Evolutionary conservation across 2,329 filamentous ascomycete species (phyloP).

Genomic region (Colletotrichum nymphaeae): DNA sequence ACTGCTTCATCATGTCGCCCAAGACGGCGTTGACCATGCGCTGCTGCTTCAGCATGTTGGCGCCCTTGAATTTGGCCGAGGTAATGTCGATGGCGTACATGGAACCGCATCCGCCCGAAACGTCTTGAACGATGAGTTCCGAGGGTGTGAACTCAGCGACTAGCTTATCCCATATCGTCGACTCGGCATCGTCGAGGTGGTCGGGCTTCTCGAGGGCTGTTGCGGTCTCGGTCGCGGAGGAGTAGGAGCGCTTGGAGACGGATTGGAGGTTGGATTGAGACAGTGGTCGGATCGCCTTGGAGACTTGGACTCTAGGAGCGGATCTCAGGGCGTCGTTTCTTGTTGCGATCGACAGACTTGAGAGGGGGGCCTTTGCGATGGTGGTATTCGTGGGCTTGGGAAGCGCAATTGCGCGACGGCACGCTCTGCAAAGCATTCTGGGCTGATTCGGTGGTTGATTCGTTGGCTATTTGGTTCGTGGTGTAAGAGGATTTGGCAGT

Average conservation of each 20-base stretch:
- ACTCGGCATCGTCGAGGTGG: slow-evolving; percentile 66
- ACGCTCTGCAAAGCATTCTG: slow-evolving; percentile 35
- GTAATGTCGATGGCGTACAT: slow-evolving; percentile 89
- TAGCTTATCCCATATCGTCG: slow-evolving; percentile 67
- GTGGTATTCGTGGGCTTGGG: slow-evolving; percentile 9
- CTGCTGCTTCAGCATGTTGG: slow-evolving; percentile 83
- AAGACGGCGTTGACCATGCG: slow-evolving; percentile 81
- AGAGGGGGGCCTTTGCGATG: slow-evolving; percentile 25
- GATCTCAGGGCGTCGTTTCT: slow-evolving; percentile 11
- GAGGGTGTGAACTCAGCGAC: slow-evolving; percentile 61
- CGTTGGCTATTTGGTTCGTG: no score
- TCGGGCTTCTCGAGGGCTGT: slow-evolving; percentile 55
- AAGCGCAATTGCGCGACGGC: slow-evolving; percentile 34
- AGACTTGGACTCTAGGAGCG: no score
- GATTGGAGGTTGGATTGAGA: not conserved
- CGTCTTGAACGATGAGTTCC: slow-evolving; percentile 76
- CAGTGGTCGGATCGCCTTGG: not conserved
- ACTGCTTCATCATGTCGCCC: slow-evolving; percentile 79
- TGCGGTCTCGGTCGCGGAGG: not conserved
- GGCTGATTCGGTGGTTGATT: not conserved
- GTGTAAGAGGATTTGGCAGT: no score
- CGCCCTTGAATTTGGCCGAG: slow-evolving; percentile 76
- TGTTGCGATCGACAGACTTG: slow-evolving; percentile 59
- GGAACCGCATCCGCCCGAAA: slow-evolving; percentile 85
- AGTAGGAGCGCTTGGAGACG: slow-evolving; percentile 18